phyloP scores from a whole-genome alignment of 2,329 filamentous ascomycete genomes.

The Ophiocordyceps robertsii region DNA sequence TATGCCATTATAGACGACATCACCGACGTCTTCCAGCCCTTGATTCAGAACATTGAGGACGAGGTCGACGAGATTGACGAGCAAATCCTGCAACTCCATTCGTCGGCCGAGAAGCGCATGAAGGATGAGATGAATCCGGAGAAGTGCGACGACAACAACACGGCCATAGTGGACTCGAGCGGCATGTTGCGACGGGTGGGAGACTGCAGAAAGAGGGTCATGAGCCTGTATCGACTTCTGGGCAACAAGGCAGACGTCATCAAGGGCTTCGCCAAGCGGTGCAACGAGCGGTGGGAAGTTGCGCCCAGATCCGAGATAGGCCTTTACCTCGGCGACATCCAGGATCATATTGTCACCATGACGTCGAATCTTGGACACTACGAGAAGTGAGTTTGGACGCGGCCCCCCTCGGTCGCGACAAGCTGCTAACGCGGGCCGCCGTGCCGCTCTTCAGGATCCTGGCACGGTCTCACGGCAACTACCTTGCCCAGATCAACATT shows the following conservation, averaged over 20 bases:
- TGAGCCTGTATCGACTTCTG: slow-evolving; percentile 82
- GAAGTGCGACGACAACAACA: slow-evolving; percentile 31
- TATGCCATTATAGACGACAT: slow-evolving; percentile 98
- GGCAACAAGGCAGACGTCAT: slow-evolving; percentile 99
- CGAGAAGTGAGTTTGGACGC: slow-evolving; percentile 57
- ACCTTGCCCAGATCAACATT: slow-evolving; percentile 98
- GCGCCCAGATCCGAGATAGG: slow-evolving; percentile 92
- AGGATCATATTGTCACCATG: slow-evolving; percentile 99
- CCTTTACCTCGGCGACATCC: slow-evolving; percentile 94
- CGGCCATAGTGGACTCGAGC: slow-evolving; percentile 31
- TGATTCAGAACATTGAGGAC: slow-evolving; percentile 87
- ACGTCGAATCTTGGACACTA: slow-evolving; percentile 92
- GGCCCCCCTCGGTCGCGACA: neutral
- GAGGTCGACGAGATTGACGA: slow-evolving; percentile 98
- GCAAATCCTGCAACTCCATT: slow-evolving; percentile 71
- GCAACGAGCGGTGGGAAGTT: slow-evolving; percentile 96
- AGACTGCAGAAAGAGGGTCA: slow-evolving; percentile 92
- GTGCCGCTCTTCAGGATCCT: slow-evolving; percentile 44
- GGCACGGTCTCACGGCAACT: slow-evolving; percentile 84
- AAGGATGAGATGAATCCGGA: slow-evolving; percentile 29
- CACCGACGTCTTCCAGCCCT: slow-evolving; percentile 85
- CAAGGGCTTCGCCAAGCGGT: slow-evolving; percentile 96
- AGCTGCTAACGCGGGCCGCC: slow-evolving; percentile 4
- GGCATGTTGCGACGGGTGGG: slow-evolving; percentile 91
- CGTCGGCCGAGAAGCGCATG: slow-evolving; percentile 30